Evolutionary conservation across 2,329 filamentous ascomycete species (phyloP).

Genomic region (Ceratocystis albifundus): DNA sequence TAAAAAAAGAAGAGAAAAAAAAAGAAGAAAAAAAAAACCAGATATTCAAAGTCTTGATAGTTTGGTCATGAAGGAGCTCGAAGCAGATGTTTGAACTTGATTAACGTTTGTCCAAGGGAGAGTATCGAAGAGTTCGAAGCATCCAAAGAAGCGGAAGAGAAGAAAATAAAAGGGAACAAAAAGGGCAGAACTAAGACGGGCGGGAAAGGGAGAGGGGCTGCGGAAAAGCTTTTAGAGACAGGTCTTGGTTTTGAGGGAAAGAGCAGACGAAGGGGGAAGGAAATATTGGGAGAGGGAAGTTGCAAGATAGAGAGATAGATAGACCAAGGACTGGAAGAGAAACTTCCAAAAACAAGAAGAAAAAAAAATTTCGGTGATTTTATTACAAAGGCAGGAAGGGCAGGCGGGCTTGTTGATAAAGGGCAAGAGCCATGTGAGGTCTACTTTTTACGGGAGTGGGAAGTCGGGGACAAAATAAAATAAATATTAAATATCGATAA

Average conservation of each 20-base stretch:
- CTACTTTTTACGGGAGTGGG: neutral
- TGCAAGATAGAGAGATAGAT: no score
- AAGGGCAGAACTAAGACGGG: neutral
- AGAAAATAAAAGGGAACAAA: neutral
- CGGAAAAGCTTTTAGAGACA: neutral
- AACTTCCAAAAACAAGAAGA: neutral
- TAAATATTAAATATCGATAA: neutral
- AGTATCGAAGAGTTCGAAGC: neutral
- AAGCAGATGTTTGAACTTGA: neutral
- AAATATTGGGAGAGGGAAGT: neutral
- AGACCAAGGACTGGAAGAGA: neutral
- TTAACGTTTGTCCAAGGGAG: neutral
- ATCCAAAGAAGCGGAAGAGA: neutral
- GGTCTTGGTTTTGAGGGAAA: conserved; percentile 2
- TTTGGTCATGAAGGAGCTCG: neutral
- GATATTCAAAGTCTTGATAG: neutral
- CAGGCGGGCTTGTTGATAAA: conserved; percentile 3
- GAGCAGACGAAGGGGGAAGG: neutral
- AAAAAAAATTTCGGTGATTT: neutral
- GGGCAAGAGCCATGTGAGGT: neutral
- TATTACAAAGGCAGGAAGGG: neutral
- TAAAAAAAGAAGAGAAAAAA: neutral
- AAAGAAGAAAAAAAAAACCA: neutral
- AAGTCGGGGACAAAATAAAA: neutral
- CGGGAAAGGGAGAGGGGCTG: neutral